phyloP scores from a whole-genome alignment of 2,329 filamentous ascomycete genomes.

The Neobulgaria alba region DNA sequence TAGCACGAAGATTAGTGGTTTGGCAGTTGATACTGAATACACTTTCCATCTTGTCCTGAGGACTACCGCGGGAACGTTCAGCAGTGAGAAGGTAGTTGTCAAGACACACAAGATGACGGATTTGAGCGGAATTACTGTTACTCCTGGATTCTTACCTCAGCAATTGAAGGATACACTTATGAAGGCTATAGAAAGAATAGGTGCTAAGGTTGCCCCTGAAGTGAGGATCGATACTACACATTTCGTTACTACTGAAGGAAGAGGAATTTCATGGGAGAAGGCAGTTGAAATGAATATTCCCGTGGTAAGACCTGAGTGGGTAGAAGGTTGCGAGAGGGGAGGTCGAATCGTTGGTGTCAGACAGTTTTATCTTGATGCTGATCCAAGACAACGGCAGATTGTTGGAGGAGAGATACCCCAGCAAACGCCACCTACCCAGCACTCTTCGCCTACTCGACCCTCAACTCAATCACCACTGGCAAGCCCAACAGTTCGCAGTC shows the following conservation, averaged over 20 bases:
- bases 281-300: conserved; percentile 97
- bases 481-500: conserved; percentile 15
- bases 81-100: conserved; percentile 74
- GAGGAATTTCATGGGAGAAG: conserved; percentile 88
- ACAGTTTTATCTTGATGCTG: conserved; percentile 91
- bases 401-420: conserved; percentile 12
- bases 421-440: conserved; percentile 9
- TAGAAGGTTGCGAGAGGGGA: conserved; percentile 90
- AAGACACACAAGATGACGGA: conserved; percentile 99
- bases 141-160: conserved; percentile 74
- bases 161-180: conserved; percentile 64
- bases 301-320: conserved; percentile 93
- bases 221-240: conserved; percentile 97
- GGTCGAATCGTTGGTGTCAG: conserved; percentile 89
- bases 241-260: conserved; percentile 91
- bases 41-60: conserved; percentile 86
- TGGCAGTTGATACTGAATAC: conserved; percentile 96
- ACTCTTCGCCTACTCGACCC: conserved; percentile 15
- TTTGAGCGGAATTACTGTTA: conserved; percentile 89
- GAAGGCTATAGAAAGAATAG: conserved; percentile 75
- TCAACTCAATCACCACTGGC: conserved; percentile 8
- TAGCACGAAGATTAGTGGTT: conserved; percentile 91
- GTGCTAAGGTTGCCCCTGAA: conserved; percentile 80
- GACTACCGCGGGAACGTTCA: conserved; percentile 81
- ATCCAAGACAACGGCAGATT: conserved; percentile 33